Conservation (phyloP, 345 rosid species). For the Eucalyptus curtisii region DNA sequence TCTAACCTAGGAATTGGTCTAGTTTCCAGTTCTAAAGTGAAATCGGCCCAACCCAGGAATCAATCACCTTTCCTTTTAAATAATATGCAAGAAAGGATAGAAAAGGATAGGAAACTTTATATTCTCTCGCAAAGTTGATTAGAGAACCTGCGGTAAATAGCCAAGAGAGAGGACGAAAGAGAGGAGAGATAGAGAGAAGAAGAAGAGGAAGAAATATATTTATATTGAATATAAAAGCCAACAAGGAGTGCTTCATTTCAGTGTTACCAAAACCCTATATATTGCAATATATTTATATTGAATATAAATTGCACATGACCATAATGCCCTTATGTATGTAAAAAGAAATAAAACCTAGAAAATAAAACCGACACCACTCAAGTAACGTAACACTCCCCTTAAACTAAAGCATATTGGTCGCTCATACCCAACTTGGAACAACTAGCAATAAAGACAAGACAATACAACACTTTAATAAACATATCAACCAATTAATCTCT, state of each 20-base stretch:
- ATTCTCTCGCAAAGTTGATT: not conserved
- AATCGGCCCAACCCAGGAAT: accelerated
- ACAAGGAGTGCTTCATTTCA: not conserved
- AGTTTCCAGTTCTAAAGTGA: not conserved
- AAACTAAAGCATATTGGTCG: not conserved
- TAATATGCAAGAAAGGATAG: not conserved
- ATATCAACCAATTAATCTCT: not conserved
- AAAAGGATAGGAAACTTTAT: no score
- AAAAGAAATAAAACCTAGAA: not conserved
- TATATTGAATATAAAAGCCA: no score
- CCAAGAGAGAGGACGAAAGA: not conserved
- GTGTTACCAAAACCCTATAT: accelerated
- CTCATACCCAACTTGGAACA: not conserved
- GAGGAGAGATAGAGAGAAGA: no score
- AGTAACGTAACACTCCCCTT: no score
- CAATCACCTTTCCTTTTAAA: not conserved
- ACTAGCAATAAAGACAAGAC: not conserved
- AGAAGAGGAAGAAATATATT: not conserved
- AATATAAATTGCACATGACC: not conserved
- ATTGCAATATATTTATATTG: no score
- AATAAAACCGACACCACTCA: not conserved
- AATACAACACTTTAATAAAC: not conserved
- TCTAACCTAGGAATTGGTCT: not conserved
- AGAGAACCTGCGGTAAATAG: accelerated
- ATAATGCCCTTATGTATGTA: not conserved